Base-by-base conservation (phyloP, 305 asterid species). In the Plantago lanceolata region DNA sequence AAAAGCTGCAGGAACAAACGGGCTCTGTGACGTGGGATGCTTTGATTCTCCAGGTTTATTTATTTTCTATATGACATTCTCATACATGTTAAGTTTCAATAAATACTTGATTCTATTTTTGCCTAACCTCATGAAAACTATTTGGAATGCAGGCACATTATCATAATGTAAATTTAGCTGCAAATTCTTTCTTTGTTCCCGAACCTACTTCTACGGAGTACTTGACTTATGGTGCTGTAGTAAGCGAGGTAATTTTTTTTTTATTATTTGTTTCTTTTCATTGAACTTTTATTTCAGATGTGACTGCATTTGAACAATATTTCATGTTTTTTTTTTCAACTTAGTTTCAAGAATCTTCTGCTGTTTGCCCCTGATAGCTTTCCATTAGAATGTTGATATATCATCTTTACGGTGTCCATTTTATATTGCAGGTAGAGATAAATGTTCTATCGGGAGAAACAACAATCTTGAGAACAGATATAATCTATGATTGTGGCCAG, bases 221-320 rank as follows among this genome's bases (percentile, higher is more conserved):
- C 74, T 64, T 87, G 75, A 85, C 77, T 77, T 85, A 78, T 18
- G 96, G 94, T 53, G 96, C 82, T 58, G 96, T 89, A 16, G 79
- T 85, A n/a, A 82, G 90, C 35, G 90, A 86, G 90, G 94, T 84
- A 68, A 67, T 50, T 49, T 19, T 24, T 16, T 6, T 5, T 26
- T 5, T 26, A 2, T 15, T 24, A 6, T 17, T 18, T 8, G 15
- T 16, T 29, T 17, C 58, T 47, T 28, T 29, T 54, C 9, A 19
- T 6, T 12, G 17, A n/a, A n/a, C n/a, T n/a, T n/a, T n/a, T n/a
- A n/a, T n/a, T n/a, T n/a, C n/a, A n/a, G n/a, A n/a, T n/a, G n/a
- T n/a, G n/a, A n/a, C n/a, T n/a, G n/a, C n/a, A n/a, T n/a, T n/a
- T n/a, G n/a, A n/a, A n/a, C n/a, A n/a, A n/a, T n/a, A n/a, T n/a